Base-by-base conservation (phyloP, 768 basidiomycete genomes). In the Auricularia auricula-judae region DNA sequence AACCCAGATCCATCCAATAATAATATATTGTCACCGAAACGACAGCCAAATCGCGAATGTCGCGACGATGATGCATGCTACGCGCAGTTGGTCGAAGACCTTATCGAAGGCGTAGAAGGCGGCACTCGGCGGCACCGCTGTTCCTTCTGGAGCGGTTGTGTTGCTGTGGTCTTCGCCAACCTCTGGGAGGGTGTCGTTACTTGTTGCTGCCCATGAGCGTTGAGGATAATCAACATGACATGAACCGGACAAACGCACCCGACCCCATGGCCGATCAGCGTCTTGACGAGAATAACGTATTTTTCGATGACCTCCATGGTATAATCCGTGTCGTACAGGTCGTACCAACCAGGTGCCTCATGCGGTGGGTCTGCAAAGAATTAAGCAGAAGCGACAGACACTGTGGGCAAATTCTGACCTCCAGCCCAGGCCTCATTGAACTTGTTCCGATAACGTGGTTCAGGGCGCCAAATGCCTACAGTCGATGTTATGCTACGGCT, bases 281-380 rank as follows among this genome's bases (percentile, higher is more conserved):
- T 59, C 56, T 59, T 59, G 56, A 59, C 56, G 34, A 59, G 18
- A 14, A 59, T 35, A 21, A 59, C 56, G 33, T 59, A 59, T 34
- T 59, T 59, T 29, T 59, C 56, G 56, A 59, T 59, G 56, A 59
- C 29, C 56, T 59, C 56, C 56, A 59, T 59, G 16, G 56, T 59
- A 1, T 59, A 59, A 35, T 59, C 56, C 18, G 56, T 59, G 56
- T 59, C 56, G 56, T 59, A 59, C 29, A 59, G 56, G 18, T 59
- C 56, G 23, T 51, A 59, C 56, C 56, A 59, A 29, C 56, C 56
- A 4, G 56, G 56, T 7, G 56, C 56, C 56, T 59, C 56, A 18
- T 59, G 56, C 23, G 56, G 56, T 33, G 56, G 56, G 33, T 59
- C 56, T 59, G 34, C 10, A n/a, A 14, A 29, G 5, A 29, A 23